phyloP scores from a whole-genome alignment of 1,284 basidiomycete species.

The Sparassis latifolia region DNA sequence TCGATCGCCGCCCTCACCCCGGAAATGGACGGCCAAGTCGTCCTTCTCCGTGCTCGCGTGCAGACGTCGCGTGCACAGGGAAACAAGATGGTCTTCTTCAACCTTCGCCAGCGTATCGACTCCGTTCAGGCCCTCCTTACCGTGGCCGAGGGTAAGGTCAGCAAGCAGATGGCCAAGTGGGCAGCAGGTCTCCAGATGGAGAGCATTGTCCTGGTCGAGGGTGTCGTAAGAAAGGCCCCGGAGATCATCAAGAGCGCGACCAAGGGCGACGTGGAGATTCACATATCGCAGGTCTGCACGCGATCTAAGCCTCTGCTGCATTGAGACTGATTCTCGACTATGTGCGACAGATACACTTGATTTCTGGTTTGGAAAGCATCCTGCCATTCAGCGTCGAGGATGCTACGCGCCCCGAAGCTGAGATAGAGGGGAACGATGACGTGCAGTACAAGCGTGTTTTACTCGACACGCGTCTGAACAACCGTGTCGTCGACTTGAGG shows the following conservation, averaged over 20 bases:
- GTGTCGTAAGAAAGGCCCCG: conserved; percentile 75
- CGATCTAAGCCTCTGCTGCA: neutral
- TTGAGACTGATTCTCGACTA: neutral
- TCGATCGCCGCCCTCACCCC: conserved; percentile 67
- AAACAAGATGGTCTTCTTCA: conserved; percentile 92
- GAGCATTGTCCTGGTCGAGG: conserved; percentile 90
- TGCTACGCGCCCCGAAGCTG: conserved; percentile 79
- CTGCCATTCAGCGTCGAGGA: conserved; percentile 94
- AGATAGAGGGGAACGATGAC: conserved; percentile 59
- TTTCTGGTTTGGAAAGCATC: conserved; percentile 69
- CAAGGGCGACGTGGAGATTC: conserved; percentile 85
- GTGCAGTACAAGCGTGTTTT: conserved; percentile 70
- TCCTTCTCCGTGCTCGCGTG: conserved; percentile 85
- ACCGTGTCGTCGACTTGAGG: conserved; percentile 91
- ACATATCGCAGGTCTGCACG: conserved; percentile 68
- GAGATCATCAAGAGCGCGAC: conserved; percentile 90
- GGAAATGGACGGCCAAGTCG: conserved; percentile 69
- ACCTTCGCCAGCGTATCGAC: conserved; percentile 83
- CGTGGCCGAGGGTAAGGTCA: conserved; percentile 77
- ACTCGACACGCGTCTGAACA: conserved; percentile 92
- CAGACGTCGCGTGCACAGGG: conserved; percentile 91
- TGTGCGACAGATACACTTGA: conserved; percentile 68
- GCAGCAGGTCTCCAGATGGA: conserved; percentile 75
- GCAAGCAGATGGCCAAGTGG: conserved; percentile 98
- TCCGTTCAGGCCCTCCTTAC: conserved; percentile 87